phyloP scores from a whole-genome alignment of 176 grass and related monocot species.

The Aegilops tauschii region DNA sequence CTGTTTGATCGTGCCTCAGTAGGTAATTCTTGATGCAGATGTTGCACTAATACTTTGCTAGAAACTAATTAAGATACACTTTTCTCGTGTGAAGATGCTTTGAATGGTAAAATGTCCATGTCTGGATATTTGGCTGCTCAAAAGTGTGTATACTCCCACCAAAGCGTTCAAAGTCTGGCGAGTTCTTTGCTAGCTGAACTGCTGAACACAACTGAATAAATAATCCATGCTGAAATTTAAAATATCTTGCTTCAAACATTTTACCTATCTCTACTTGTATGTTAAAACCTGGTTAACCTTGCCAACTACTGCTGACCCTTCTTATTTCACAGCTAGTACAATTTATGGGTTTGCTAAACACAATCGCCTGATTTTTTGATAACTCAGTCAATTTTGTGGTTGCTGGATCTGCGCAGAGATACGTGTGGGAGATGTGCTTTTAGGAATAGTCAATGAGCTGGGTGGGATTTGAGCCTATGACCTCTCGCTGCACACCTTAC shows the following conservation, averaged over 20 bases:
- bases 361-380: background rate
- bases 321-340: background rate
- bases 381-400: background rate
- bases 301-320: background rate
- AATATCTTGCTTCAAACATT: background rate
- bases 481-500: background rate
- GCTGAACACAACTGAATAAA: background rate
- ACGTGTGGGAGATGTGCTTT: background rate
- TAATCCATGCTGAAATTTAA: background rate
- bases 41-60: background rate
- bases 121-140: slow-evolving; percentile 9
- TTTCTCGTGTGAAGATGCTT: background rate
- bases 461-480: background rate
- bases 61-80: background rate
- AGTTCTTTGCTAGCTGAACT: background rate
- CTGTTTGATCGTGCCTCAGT: background rate
- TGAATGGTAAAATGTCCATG: background rate
- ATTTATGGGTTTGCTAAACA: background rate
- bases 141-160: background rate
- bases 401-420: background rate
- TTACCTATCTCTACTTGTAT: background rate
- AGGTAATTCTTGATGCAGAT: slow-evolving; percentile 6
- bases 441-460: background rate
- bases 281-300: background rate
- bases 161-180: background rate